Evolutionary conservation across 352 stramenopile species (phyloP).

Genomic region (Phytophthora lateralis): DNA sequence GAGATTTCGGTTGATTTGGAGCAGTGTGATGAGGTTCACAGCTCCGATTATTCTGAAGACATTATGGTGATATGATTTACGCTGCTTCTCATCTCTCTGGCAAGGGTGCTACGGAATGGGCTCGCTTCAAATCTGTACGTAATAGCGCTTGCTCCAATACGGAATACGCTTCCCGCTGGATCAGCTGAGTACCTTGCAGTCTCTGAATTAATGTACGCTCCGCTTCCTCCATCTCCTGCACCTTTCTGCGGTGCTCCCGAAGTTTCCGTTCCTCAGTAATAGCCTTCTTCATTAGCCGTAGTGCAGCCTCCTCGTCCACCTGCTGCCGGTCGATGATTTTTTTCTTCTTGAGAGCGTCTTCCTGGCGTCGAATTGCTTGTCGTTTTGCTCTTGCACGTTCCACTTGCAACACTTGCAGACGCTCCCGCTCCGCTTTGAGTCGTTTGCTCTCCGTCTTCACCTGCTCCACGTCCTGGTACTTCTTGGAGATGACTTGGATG

Average conservation of each 20-base stretch:
- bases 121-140: constrained; percentile 40
- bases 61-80: neutral
- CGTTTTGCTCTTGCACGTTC: constrained; percentile 61
- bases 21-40: too few relatives aligned
- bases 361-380: constrained; percentile 54
- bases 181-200: constrained; percentile 71
- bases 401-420: constrained; percentile 56
- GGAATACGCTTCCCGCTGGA: constrained; percentile 75
- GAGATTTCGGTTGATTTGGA: too few relatives aligned
- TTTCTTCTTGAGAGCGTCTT: constrained; percentile 64
- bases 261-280: constrained; percentile 67
- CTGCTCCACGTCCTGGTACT: constrained; percentile 77
- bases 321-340: constrained; percentile 47
- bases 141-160: constrained; percentile 74
- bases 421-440: constrained; percentile 66
- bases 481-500: constrained; percentile 77
- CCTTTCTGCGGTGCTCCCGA: constrained; percentile 53
- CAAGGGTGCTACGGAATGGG: constrained; percentile 32
- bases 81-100: constrained; percentile 10
- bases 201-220: constrained; percentile 69
- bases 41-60: too few relatives aligned
- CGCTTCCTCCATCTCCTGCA: constrained; percentile 71
- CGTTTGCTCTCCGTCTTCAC: constrained; percentile 74
- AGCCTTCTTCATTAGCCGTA: constrained; percentile 69
- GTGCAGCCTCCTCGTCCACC: constrained; percentile 51